Evolutionary conservation across 1,139 yeast genomes (phyloP).

Genomic region (Oligophagozyma castellii): DNA sequence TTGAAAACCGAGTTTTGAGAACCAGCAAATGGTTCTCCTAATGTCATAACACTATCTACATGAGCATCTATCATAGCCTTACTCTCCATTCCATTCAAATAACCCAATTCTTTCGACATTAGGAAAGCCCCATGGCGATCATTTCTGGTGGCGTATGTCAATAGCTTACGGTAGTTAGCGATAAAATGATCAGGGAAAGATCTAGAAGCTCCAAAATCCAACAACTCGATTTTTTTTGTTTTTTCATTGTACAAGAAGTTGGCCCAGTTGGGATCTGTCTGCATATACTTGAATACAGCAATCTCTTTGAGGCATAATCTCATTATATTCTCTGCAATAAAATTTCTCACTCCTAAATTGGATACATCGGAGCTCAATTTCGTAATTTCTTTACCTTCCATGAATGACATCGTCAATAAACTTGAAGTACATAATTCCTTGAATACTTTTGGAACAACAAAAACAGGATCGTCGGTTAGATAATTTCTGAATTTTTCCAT

Average conservation of each 20-base stretch:
- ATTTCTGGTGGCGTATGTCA: constrained; percentile 62
- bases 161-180: constrained; percentile 50
- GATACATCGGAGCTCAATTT: constrained; percentile 49
- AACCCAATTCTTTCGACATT: constrained; percentile 66
- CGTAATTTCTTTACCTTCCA: constrained; percentile 74
- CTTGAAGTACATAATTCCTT: constrained; percentile 68
- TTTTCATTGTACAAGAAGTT: constrained; percentile 70
- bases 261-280: constrained; percentile 99
- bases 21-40: constrained; percentile 85
- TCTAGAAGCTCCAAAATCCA: constrained; percentile 94
- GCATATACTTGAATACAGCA: constrained; percentile 81
- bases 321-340: constrained; percentile 81
- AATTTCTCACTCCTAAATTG: constrained; percentile 53
- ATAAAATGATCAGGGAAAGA: constrained; percentile 60
- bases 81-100: constrained; percentile 82
- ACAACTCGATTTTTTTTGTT: constrained; percentile 58
- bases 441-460: constrained; percentile 70
- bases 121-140: constrained; percentile 55
- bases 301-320: constrained; percentile 75
- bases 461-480: constrained; percentile 51
- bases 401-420: constrained; percentile 79
- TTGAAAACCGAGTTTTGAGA: constrained; percentile 42
- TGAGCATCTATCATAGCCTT: constrained; percentile 84
- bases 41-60: constrained; percentile 74
- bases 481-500: constrained; percentile 53